phyloP scores from a whole-genome alignment of 2,329 filamentous ascomycete species.

The Ceratocystis smalleyi region DNA sequence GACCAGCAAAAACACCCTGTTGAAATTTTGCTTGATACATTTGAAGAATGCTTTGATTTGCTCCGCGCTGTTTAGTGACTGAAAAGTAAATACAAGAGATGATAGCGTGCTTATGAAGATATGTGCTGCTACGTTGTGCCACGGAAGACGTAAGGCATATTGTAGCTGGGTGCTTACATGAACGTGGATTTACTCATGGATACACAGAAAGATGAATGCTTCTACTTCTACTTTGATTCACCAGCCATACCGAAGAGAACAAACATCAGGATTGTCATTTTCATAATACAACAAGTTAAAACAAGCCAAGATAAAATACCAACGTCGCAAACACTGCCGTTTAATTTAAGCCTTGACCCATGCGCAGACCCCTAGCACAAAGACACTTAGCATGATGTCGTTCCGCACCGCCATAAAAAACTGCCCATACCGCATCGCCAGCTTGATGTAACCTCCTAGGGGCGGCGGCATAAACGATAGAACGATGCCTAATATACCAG shows the following conservation, averaged over 20 bases:
- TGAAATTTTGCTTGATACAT: background rate
- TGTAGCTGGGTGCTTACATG: too few species aligned
- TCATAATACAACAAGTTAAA: background rate
- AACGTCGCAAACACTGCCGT: background rate
- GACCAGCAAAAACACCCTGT: conserved; percentile 7
- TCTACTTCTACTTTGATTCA: too few species aligned
- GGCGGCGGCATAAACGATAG: conserved; percentile 51
- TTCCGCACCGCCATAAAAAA: conserved; percentile 57
- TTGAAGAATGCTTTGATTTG: background rate
- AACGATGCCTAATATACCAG: conserved; percentile 42
- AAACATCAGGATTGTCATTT: too few species aligned
- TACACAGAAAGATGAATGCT: too few species aligned
- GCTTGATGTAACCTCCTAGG: conserved; percentile 44
- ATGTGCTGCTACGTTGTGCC: too few species aligned
- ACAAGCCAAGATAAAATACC: background rate
- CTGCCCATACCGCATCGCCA: conserved; percentile 49
- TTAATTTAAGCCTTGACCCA: conserved; percentile 27
- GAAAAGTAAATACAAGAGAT: background rate
- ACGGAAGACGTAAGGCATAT: too few species aligned
- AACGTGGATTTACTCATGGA: too few species aligned
- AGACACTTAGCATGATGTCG: conserved; percentile 62
- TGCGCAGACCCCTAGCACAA: conserved; percentile 49
- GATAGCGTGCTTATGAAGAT: too few species aligned
- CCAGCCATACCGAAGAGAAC: too few species aligned
- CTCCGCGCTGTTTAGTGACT: background rate